Evolutionary conservation across 1,139 yeast genomes (phyloP).

Genomic region (Suhomyces kunorum): DNA sequence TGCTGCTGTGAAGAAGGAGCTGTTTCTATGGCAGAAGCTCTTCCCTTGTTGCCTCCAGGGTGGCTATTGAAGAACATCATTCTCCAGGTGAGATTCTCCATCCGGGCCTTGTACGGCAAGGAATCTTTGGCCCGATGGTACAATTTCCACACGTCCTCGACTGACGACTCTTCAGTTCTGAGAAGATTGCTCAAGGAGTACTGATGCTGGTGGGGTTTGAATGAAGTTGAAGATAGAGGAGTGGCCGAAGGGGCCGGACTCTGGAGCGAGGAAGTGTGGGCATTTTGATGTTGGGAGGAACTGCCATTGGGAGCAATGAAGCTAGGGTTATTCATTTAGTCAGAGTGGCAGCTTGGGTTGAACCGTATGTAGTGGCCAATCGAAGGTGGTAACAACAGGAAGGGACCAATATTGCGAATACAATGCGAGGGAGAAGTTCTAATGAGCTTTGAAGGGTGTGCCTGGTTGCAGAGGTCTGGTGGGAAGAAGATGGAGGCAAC

Average conservation of each 20-base stretch:
- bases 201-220: slow-evolving; percentile 1
- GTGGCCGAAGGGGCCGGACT: slow-evolving; percentile 12
- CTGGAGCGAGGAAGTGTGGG: slow-evolving; percentile 7
- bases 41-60: not conserved
- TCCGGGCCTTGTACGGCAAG: slow-evolving; percentile 71
- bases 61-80: slow-evolving; percentile 64
- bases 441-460: too few relatives aligned
- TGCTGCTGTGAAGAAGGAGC: not conserved
- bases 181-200: slow-evolving; percentile 6
- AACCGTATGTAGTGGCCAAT: too few relatives aligned
- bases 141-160: slow-evolving; percentile 78
- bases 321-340: slow-evolving; percentile 3
- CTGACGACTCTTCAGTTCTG: slow-evolving; percentile 37
- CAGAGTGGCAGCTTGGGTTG: not conserved
- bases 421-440: too few relatives aligned
- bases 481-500: too few relatives aligned
- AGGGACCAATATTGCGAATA: not conserved
- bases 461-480: too few relatives aligned
- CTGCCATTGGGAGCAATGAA: not conserved
- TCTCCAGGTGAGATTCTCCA: slow-evolving; percentile 86
- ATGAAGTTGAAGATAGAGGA: slow-evolving; percentile 8
- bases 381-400: not conserved
- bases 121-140: slow-evolving; percentile 75
- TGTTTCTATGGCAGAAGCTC: not conserved
- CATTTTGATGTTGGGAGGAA: not conserved